These are phyloP conservation scores for Biscogniauxia mediterranea DNA, from an alignment of 2,329 filamentous ascomycete species.

Conservation along the genomic window DNA sequence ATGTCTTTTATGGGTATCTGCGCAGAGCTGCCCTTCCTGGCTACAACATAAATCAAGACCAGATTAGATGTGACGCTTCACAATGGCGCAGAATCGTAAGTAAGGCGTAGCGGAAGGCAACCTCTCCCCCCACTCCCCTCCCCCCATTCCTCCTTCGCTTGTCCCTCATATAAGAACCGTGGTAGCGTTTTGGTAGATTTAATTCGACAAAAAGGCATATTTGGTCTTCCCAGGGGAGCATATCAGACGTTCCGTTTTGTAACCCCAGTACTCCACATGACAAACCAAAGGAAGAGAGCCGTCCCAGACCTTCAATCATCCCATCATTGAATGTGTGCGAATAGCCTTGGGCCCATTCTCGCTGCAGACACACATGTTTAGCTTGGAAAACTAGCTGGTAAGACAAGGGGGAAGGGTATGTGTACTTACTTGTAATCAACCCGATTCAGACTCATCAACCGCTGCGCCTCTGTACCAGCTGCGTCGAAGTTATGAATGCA, in stretches of 20 bases:
- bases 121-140: not conserved
- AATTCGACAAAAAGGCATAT: not conserved
- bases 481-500: slow-evolving; percentile 59
- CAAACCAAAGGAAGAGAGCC: not conserved
- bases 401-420: not conserved
- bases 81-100: not conserved
- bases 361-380: slow-evolving; percentile 7
- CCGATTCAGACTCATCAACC: slow-evolving; percentile 55
- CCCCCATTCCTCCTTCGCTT: too few species aligned
- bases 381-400: not conserved
- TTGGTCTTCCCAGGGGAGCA: not conserved
- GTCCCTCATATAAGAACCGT: too few species aligned
- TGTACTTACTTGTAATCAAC: slow-evolving; percentile 59
- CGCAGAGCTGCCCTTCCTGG: not conserved
- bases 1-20: not conserved
- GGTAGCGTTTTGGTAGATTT: too few species aligned
- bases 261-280: not conserved
- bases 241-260: not conserved
- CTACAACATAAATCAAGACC: not conserved
- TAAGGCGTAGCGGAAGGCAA: not conserved
- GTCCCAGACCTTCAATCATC: not conserved
- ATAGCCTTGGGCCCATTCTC: slow-evolving; percentile 21
- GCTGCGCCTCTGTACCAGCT: slow-evolving; percentile 50
- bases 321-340: not conserved
- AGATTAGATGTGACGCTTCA: not conserved